Evolutionary conservation across 2,329 filamentous ascomycete species (phyloP), one percentile per base, ranked within the genome.

Genomic region (Rhinocladiella similis): DNA sequence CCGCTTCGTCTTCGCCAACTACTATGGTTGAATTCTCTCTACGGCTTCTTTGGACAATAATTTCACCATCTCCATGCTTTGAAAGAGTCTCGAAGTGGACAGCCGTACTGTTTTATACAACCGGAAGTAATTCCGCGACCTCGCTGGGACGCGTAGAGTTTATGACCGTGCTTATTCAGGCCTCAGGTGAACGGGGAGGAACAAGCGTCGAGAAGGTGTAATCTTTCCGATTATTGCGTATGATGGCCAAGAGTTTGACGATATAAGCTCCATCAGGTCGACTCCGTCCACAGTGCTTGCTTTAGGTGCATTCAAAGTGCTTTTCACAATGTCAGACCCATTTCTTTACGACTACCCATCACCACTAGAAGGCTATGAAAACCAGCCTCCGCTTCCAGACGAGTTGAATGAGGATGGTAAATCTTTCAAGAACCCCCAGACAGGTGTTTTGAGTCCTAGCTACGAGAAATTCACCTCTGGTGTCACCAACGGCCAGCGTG

Each of bases 351-450:
- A 78, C 16, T 83, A 83, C 66, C 82, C 78, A 9, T 83, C 76
- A 7, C 82, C 82, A 1, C 69, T 84, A 0, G 69, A 74, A 62
- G 81, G 80, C 20, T 83, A 78, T 57, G 75, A 80, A 59, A 72
- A 74, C 50, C 69, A 74, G 1, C 69, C 76, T 19, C 75, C 79
- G 1, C 70, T 84, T 0, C 66, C 79, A 18, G 72, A 77, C 14
- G 85, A 89, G 63, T 80, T 74, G 61, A 79, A 79, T 46, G 83
- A 82, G 36, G 89, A 96, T 69, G 89, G 89, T 47, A 96, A 95
- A 75, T 91, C 88, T 48, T 83, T 83, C 64, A 77, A 82, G 51
- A 95, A 95, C 65, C 83, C 83, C 0, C 77, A 82, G 29, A 77
- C 83, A 0, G 81, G 80, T 1, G 72, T 78, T 3, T 75, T 82